Evolutionary conservation across 768 basidiomycete species (phyloP), one percentile per base, ranked within the genome.

Genomic region (Rubroboletus satanas): DNA sequence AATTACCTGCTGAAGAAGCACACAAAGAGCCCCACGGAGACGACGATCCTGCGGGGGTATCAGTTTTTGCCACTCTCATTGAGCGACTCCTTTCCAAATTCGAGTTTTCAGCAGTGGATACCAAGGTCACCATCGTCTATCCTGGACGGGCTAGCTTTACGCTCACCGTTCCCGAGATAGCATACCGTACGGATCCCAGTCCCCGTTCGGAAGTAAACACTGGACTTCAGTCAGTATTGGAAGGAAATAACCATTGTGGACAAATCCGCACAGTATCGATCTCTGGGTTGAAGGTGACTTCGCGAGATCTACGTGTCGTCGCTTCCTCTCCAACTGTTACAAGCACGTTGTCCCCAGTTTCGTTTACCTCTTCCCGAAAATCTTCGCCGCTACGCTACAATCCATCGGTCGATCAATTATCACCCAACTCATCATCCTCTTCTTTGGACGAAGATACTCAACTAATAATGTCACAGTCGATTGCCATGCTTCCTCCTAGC

Each of bases 81-180:
- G 91, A 93, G 64, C 78, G 84, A 29, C 74, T 94, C 12, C 80
- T 94, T 29, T 80, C 88, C 15, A 81, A 86, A 57, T 89, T 94
- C 65, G 83, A 88, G 56, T 88, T 91, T 63, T 84, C 87, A 60
- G 87, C 84, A 14, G 65, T 77, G 28, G 83, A 91, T 64, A 82
- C 83, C 36, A 82, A 74, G 63, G 73, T 93, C 53, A 86, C 86
- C 2, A 58, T 93, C 35, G 72, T 90, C n/a, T 80, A 87, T 65
- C 82, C 83, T 4, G 78, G 74, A 36, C 80, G 79, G 44, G 78
- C 86, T 36, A 82, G 81, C 65, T 71, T 91, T 61, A 84, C 82
- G 4, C 61, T 88, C 51, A 77, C 72, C 18, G 66, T 92, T 23
- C 72, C 81, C 5, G 76, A 84, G 41, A 73, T 90, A 53, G 71